Evolutionary conservation across 2,329 filamentous ascomycete species (phyloP), one percentile per base, ranked within the genome.

Genomic region (Fusarium anguioides): DNA sequence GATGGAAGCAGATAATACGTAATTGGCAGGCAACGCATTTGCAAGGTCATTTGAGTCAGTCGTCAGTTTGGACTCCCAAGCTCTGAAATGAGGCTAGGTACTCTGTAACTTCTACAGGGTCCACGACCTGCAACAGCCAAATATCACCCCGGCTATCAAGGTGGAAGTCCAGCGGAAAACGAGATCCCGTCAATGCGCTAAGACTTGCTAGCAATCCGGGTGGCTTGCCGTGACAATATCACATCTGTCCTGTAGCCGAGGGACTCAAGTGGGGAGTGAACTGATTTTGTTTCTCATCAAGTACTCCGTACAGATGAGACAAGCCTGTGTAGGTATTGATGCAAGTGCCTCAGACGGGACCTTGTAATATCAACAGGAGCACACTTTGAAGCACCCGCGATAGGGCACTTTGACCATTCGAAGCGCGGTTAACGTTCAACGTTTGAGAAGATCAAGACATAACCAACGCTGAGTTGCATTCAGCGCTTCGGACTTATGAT

Each of bases 171-270:
- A 27, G 41, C 45, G 48, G 54, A 50, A 69, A 62, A 64, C 20
- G 57, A 45, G 53, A 48, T 41, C 42, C 49, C 20, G 42, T 52
- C 51, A 54, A 39, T 37, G 45, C 53, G 51, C 67, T 65, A 56
- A 59, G 42, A 67, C 21, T 49, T 55, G 45, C 68, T 60, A 68
- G 50, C 47, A 53, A 40, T 55, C 65, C 51, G 51, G 50, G 62
- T 72, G 60, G 60, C 52, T 72, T 64, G 57, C 48, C 47, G 45
- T 66, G n/a, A n/a, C 35, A 51, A 58, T 44, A 54, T 46, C 46
- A 54, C 55, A 52, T 52, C 29, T 17, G 39, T 60, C 27, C 21
- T 63, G 29, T 53, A 62, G 39, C 39, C 56, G 68, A 63, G 63
- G 62, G 59, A 58, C 51, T 48, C 20, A 20, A 33, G 70, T 67